Evolutionary conservation across 2,329 filamentous ascomycete genomes (phyloP), one percentile per base, ranked within the genome.

Genomic region (Seiridium cupressi): DNA sequence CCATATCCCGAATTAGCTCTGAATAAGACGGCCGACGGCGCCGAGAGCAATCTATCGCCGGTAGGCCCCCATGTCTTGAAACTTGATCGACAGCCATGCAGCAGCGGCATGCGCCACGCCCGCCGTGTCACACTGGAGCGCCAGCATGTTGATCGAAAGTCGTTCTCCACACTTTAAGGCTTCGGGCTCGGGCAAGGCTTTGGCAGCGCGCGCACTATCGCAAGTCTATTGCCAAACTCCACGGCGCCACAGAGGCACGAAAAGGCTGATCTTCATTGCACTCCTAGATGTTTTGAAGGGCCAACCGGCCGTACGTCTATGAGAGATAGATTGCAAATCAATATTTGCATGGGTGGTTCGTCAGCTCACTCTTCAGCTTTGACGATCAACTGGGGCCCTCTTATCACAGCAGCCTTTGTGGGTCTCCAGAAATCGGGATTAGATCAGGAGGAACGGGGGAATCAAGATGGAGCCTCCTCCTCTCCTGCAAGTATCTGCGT

Each of bases 401-500:
- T 26, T 26, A 26, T 26, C 18, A 26, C 18, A 26, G 9, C 40
- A 44, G 40, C 40, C 40, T 8, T 44, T n/a, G 18, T 26, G 18
- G 18, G 18, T 26, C 18, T 26, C 18, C 18, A 26, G 18, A 26
- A 26, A 26, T 26, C 18, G 18, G 18, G 18, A 26, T 26, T 26
- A 26, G 18, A 26, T 26, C 38, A 42, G 38, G 38, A 42, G 2
- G 38, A 42, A 8, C 38, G 7, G 38, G 38, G 38, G 38, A 13
- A 26, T 53, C 49, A 53, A 53, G 11, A 46, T 47, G 57, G 38
- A 36, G 66, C 69, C 40, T 70, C 73, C 53, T 63, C 72, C 53
- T 63, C 72, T 51, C 73, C 75, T 44, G 73, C 74, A 13, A 82
- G 84, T 65, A 87, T 78, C 72, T 93, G 91, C n/a, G 90, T 93